Conservation (phyloP, 169 alveolate genomes). For the Sarcocystis neurona region DNA sequence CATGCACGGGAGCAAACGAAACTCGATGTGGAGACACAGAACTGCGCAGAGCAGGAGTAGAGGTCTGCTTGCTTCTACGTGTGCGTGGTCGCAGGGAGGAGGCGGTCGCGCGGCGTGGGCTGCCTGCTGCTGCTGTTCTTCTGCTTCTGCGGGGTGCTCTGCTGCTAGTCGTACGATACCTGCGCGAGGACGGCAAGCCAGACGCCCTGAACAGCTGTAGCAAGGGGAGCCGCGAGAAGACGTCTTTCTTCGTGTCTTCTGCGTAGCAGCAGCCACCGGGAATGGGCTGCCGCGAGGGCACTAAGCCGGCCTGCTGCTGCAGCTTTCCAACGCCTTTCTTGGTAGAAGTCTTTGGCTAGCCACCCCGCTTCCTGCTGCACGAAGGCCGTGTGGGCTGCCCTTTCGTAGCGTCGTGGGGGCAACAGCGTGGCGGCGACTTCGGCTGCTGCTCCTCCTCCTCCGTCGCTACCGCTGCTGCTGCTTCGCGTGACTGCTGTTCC, state of each 20-base stretch:
- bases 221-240: conserved; percentile 42
- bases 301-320: conserved; percentile 36
- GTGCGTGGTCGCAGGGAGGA: too few relatives aligned
- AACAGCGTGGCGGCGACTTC: too few relatives aligned
- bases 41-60: too few relatives aligned
- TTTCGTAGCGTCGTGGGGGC: too few relatives aligned
- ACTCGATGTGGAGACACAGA: too few relatives aligned
- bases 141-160: neutral
- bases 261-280: conserved; percentile 22
- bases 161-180: too few relatives aligned
- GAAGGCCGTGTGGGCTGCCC: conserved; percentile 35
- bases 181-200: conserved; percentile 18
- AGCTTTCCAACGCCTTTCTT: conserved; percentile 49
- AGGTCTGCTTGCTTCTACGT: too few relatives aligned
- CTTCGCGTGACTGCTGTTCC: too few relatives aligned
- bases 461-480: too few relatives aligned
- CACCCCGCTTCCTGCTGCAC: conserved; percentile 51
- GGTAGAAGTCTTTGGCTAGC: conserved; percentile 52
- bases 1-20: too few relatives aligned
- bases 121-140: neutral
- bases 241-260: conserved; percentile 38
- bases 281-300: conserved; percentile 4
- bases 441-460: too few relatives aligned
- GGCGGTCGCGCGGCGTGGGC: too few relatives aligned
- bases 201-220: conserved; percentile 50